Conservation (phyloP, 768 basidiomycete genomes). For the Phanerochaete sordida region DNA sequence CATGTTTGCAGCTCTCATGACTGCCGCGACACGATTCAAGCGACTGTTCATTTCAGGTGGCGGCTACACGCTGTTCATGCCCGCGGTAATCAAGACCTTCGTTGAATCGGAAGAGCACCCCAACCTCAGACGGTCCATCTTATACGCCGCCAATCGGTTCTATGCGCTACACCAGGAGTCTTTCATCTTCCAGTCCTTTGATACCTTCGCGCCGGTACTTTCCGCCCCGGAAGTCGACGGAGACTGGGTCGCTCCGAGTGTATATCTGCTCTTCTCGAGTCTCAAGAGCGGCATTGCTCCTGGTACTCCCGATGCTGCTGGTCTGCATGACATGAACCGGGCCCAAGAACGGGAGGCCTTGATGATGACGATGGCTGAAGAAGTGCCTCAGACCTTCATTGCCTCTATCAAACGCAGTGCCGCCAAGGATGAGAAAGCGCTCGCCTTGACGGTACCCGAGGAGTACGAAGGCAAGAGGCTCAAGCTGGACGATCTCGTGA, state of each 20-base stretch:
- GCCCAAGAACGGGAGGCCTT: slow-evolving; percentile 68
- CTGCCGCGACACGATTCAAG: slow-evolving; percentile 71
- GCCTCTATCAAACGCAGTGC: slow-evolving; percentile 43
- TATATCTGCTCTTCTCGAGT: slow-evolving; percentile 58
- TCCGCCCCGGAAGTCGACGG: slow-evolving; percentile 45
- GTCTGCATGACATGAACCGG: slow-evolving; percentile 62
- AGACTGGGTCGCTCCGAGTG: slow-evolving; percentile 49
- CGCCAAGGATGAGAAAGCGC: slow-evolving; percentile 34
- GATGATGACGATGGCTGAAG: slow-evolving; percentile 65
- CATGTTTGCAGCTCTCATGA: slow-evolving; percentile 53
- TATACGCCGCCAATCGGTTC: slow-evolving; percentile 70
- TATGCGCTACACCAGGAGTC: slow-evolving; percentile 69
- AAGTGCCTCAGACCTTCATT: slow-evolving; percentile 68
- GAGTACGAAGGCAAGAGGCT: slow-evolving; percentile 58
- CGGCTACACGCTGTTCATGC: slow-evolving; percentile 75
- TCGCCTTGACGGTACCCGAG: slow-evolving; percentile 43
- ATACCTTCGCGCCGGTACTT: slow-evolving; percentile 54
- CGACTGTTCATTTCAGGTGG: slow-evolving; percentile 72
- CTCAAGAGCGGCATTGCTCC: slow-evolving; percentile 41
- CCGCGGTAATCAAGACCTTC: slow-evolving; percentile 67
- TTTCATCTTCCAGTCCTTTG: slow-evolving; percentile 73
- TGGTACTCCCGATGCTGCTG: slow-evolving; percentile 53
- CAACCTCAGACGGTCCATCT: slow-evolving; percentile 63
- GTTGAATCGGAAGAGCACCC: slow-evolving; percentile 52
- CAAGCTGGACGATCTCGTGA: slow-evolving; percentile 61